Percentiles rank a stretch among this genome's conserved stretches.
Conservation (phyloP, 1,139 yeast genomes). For the Komagataea norvegica region DNA sequence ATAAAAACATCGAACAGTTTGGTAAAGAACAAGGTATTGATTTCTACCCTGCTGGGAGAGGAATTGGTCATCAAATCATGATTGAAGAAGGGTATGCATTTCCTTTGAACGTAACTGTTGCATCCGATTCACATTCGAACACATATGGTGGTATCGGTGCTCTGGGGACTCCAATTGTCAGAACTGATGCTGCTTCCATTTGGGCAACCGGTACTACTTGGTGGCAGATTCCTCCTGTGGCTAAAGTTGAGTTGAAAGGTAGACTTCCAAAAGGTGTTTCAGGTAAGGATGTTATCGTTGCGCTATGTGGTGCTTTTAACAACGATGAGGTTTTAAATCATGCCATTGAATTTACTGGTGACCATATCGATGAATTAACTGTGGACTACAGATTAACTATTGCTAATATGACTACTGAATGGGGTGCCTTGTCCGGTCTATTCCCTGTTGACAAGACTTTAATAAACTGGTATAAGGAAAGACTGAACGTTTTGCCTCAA, state of each 20-base stretch:
- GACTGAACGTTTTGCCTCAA: conserved; percentile 62
- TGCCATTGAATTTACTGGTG: conserved; percentile 95
- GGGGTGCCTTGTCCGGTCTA: conserved; percentile 98
- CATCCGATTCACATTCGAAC: conserved; percentile 96
- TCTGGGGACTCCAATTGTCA: conserved; percentile 93
- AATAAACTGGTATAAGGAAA: conserved; percentile 68
- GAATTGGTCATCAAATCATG: conserved; percentile 98
- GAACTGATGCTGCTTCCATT: conserved; percentile 98
- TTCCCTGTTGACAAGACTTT: conserved; percentile 87
- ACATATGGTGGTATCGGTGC: conserved; percentile 97
- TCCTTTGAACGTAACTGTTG: conserved; percentile 89
- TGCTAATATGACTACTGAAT: conserved; percentile 98
- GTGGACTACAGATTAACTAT: conserved; percentile 92
- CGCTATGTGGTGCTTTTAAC: conserved; percentile 91
- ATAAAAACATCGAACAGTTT: conserved; percentile 80
- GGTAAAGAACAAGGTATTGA: conserved; percentile 92
- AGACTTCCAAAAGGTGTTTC: conserved; percentile 80
- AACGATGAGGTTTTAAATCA: conserved; percentile 95
- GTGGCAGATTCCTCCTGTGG: conserved; percentile 99
- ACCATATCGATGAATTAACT: conserved; percentile 66
- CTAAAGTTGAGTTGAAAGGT: conserved; percentile 84
- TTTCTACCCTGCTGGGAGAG: conserved; percentile 97
- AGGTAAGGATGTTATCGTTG: conserved; percentile 95
- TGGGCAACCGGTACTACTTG: conserved; percentile 99
- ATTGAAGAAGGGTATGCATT: conserved; percentile 98